phyloP scores from a whole-genome alignment of 2,329 filamentous ascomycete genomes.

The Huntiella abstrusa region DNA sequence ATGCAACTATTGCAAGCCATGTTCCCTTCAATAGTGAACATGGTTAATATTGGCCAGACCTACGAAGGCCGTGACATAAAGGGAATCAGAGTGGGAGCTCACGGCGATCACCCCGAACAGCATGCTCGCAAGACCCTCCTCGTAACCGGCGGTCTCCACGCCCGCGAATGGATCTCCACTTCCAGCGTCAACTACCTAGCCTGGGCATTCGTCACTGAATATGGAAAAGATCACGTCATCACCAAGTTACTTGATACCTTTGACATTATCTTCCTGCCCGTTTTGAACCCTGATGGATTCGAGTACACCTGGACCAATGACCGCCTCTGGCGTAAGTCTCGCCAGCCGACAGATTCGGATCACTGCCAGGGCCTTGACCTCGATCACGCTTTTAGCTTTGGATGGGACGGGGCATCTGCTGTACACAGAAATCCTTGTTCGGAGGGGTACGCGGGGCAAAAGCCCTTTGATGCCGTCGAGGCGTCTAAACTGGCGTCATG shows the following conservation, averaged over 20 bases:
- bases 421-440: slow-evolving; percentile 65
- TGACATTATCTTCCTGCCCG: slow-evolving; percentile 76
- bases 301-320: slow-evolving; percentile 86
- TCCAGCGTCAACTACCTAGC: slow-evolving; percentile 82
- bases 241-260: slow-evolving; percentile 66
- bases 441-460: slow-evolving; percentile 70
- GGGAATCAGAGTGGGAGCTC: slow-evolving; percentile 51
- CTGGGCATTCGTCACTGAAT: slow-evolving; percentile 70
- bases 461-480: slow-evolving; percentile 70
- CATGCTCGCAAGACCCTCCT: slow-evolving; percentile 55
- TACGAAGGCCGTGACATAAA: slow-evolving; percentile 77
- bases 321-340: slow-evolving; percentile 85
- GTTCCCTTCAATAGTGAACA: slow-evolving; percentile 62
- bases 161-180: slow-evolving; percentile 88
- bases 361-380: slow-evolving; percentile 82
- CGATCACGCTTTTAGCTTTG: slow-evolving; percentile 68
- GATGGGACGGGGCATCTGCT: slow-evolving; percentile 51
- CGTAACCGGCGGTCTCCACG: slow-evolving; percentile 73
- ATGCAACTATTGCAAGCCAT: slow-evolving; percentile 78
- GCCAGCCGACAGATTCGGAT: slow-evolving; percentile 61
- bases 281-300: slow-evolving; percentile 84
- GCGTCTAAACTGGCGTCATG: slow-evolving; percentile 57
- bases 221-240: slow-evolving; percentile 52
- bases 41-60: slow-evolving; percentile 62
- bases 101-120: slow-evolving; percentile 22